These are phyloP conservation scores for Ophiostoma perfectum DNA, from an alignment of 2,329 filamentous ascomycete species.

Conservation along the genomic window DNA sequence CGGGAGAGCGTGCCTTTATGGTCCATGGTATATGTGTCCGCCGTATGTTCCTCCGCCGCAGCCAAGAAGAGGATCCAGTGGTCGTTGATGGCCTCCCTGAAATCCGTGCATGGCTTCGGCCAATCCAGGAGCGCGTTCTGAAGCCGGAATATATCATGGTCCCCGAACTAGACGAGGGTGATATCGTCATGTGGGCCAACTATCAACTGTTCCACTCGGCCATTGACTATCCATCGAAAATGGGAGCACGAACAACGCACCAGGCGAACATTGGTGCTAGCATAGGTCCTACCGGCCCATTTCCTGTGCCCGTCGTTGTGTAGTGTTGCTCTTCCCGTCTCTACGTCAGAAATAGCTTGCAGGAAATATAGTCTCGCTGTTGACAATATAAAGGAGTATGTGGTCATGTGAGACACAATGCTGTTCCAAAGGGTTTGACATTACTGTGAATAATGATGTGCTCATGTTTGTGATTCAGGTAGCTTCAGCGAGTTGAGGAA, in stretches of 20 bases:
- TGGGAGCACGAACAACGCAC: constrained; percentile 41
- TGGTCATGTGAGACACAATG: no score
- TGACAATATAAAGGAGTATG: no score
- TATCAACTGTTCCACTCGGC: constrained; percentile 40
- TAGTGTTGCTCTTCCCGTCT: no score
- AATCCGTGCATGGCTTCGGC: constrained; percentile 35
- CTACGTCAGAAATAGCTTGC: no score
- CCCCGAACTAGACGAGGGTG: constrained; percentile 38
- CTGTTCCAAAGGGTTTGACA: no score
- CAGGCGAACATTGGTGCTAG: constrained; percentile 37
- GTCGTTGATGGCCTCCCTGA: constrained; percentile 37
- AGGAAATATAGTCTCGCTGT: no score
- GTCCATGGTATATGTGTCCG: constrained; percentile 40
- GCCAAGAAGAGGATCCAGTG: constrained; percentile 32
- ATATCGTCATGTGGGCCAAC: constrained; percentile 43
- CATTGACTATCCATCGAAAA: constrained; percentile 40
- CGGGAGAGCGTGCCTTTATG: constrained; percentile 40
- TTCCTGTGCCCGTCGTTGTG: constrained; percentile 6
- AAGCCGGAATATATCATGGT: constrained; percentile 41
- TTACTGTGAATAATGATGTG: no score
- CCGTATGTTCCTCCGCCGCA: constrained; percentile 37
- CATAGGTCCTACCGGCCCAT: constrained; percentile 20
- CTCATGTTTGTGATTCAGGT: no score
- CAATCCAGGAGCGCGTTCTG: constrained; percentile 38
- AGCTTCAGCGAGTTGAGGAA: no score